These are phyloP conservation scores for Fusarium vanettenii DNA, from an alignment of 2,329 filamentous ascomycete species.

Conservation along the genomic window DNA sequence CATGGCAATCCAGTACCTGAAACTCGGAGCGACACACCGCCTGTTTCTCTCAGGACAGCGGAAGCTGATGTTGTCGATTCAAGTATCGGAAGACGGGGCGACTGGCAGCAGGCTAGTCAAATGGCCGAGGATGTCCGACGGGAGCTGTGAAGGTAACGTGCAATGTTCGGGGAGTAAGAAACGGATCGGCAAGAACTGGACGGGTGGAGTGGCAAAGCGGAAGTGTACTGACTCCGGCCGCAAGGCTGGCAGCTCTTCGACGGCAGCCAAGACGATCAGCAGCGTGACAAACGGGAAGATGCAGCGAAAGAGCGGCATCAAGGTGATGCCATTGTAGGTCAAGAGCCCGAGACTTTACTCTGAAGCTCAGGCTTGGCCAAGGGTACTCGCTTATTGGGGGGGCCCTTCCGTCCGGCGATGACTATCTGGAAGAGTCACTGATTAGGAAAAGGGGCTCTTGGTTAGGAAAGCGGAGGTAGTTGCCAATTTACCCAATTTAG, in stretches of 20 bases:
- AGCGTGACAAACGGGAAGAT: conserved; percentile 39
- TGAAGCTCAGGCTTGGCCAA: not conserved
- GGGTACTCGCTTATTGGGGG: not conserved
- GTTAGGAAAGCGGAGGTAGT: no score
- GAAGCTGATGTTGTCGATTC: conserved; percentile 57
- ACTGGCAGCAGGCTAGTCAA: conserved; percentile 45
- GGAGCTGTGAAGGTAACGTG: conserved; percentile 43
- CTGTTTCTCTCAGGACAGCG: conserved; percentile 58
- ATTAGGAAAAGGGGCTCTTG: not conserved
- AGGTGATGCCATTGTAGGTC: conserved; percentile 46
- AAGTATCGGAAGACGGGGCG: conserved; percentile 50
- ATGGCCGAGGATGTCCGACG: conserved; percentile 41
- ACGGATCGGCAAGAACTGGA: conserved; percentile 45
- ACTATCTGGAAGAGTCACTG: not conserved
- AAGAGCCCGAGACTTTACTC: not conserved
- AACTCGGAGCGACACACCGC: conserved; percentile 55
- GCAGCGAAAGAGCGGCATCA: conserved; percentile 51
- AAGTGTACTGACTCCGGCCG: conserved; percentile 44
- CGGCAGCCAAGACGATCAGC: conserved; percentile 35
- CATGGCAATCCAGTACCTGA: conserved; percentile 81
- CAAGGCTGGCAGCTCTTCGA: conserved; percentile 47
- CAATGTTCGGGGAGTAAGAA: conserved; percentile 44
- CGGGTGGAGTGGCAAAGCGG: conserved; percentile 47
- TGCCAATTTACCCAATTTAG: not conserved
- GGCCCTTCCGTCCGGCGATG: not conserved